Evolutionary conservation across 257 asterid species (phyloP).

Genomic region (Euphrasia confusa): DNA sequence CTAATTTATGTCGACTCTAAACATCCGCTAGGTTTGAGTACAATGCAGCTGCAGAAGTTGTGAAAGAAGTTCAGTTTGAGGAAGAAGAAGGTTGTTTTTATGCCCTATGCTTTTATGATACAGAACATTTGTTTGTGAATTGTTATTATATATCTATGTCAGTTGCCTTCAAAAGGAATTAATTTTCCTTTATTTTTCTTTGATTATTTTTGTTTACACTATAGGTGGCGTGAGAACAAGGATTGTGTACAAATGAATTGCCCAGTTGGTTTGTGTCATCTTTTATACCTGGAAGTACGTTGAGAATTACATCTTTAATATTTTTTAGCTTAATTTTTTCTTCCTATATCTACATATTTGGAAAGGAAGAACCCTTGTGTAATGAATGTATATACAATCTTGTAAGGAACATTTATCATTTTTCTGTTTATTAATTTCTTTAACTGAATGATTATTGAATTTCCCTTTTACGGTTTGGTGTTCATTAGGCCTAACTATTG

Average conservation of each 20-base stretch:
- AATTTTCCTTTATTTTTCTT: neutral
- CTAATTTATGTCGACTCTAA: no score
- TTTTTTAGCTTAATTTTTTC: no score
- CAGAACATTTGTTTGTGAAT: constrained; percentile 14
- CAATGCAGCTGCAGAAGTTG: constrained; percentile 67
- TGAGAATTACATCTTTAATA: neutral
- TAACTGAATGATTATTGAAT: no score
- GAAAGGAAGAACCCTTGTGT: no score
- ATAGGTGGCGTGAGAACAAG: constrained; percentile 72
- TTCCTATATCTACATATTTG: no score
- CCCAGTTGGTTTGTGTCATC: constrained; percentile 19
- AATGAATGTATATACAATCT: no score
- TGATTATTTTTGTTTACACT: constrained; percentile 19
- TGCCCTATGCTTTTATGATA: constrained; percentile 9
- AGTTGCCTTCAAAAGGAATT: neutral
- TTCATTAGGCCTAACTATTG: no score
- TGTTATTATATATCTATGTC: neutral
- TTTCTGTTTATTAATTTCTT: no score
- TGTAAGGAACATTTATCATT: no score
- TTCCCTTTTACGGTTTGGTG: no score
- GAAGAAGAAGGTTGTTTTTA: constrained; percentile 63
- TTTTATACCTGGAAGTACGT: constrained; percentile 24
- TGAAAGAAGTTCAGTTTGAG: constrained; percentile 76
- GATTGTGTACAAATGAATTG: constrained; percentile 52
- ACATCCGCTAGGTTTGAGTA: constrained; percentile 65